These are phyloP conservation scores for Lactarius hengduanensis DNA, from an alignment of 768 basidiomycete genomes.

Conservation along the genomic window DNA sequence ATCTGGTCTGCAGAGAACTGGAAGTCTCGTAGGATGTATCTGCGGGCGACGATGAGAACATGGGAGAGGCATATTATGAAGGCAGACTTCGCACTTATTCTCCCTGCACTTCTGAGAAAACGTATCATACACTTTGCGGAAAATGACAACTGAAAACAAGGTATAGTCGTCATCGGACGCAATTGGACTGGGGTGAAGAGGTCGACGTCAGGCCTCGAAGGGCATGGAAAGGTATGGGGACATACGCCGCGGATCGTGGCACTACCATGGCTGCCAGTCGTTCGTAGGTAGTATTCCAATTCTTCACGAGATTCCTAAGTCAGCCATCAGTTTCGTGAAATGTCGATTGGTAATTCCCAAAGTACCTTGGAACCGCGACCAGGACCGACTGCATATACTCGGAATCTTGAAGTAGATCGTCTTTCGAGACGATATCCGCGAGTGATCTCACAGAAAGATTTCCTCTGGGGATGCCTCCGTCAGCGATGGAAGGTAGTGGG, in stretches of 20 bases:
- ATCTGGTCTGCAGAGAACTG: constrained; percentile 81
- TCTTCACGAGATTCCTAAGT: constrained; percentile 72
- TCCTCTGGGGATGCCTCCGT: constrained; percentile 52
- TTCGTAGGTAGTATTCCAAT: constrained; percentile 91
- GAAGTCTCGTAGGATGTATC: constrained; percentile 95
- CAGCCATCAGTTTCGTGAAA: neutral
- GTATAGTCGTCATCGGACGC: constrained; percentile 86
- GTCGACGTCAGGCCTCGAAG: constrained; percentile 9
- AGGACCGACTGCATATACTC: constrained; percentile 92
- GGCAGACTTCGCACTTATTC: constrained; percentile 64
- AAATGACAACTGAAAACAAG: constrained; percentile 82
- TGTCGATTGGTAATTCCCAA: constrained; percentile 12
- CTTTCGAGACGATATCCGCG: constrained; percentile 76
- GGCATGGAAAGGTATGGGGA: constrained; percentile 24
- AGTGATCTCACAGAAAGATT: constrained; percentile 92
- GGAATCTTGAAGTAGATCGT: constrained; percentile 82
- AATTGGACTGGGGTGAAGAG: constrained; percentile 51
- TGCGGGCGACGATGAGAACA: constrained; percentile 34
- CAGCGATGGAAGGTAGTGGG: constrained; percentile 17
- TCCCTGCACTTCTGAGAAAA: constrained; percentile 94
- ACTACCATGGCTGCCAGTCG: constrained; percentile 86
- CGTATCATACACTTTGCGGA: constrained; percentile 88
- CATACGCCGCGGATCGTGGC: constrained; percentile 84
- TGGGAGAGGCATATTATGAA: neutral
- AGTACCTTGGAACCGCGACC: constrained; percentile 92